Evolutionary conservation across 106 monocot species (phyloP), one percentile per base, ranked within the genome.

Genomic region (Vanilla planifolia): DNA sequence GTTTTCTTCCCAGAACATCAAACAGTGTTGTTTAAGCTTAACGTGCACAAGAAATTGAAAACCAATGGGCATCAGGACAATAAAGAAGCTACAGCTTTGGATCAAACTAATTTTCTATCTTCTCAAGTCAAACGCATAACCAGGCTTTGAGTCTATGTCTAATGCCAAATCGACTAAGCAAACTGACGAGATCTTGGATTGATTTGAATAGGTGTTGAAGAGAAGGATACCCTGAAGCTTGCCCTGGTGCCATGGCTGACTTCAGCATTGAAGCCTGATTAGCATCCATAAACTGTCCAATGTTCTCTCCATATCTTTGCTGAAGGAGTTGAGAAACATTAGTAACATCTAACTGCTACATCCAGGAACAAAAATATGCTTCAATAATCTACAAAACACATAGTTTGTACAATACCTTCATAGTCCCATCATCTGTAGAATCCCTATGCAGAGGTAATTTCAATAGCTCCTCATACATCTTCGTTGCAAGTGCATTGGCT

Each of bases 401-500:
- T 3, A 24, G 30, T 30, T 43, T 2, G 30, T 27, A 37, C 33
- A 47, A 47, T 44, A 92, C 92, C 83, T 84, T 92, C 45, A 81
- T 60, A 40, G 79, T 79, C 43, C 72, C 65, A 21, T 84, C 84
- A 66, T 92, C 84, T 61, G 79, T 46, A 45, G 86, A 70, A 65
- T 88, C 87, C 59, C 80, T 75, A 24, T 75, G 74, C 64, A 71
- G 60, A 63, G 92, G 79, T 48, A 84, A 48, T 57, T 88, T 92
- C 48, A 88, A 33, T 22, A 78, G 64, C 25, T 92, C 80, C 50
- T 92, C 92, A 43, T 92, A 84, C 80, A 88, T 77, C 58, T 88
- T 92, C 55, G 84, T 69, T 48, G 87, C 84, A 43, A 84, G n/a
- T 39, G 76, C 80, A 88, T 81, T 92, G 33, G 92, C 92, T 56